Percentiles rank a stretch among this genome's conserved stretches.
Conservation (phyloP, 257 asterid genomes). For the Ballota nigra region DNA sequence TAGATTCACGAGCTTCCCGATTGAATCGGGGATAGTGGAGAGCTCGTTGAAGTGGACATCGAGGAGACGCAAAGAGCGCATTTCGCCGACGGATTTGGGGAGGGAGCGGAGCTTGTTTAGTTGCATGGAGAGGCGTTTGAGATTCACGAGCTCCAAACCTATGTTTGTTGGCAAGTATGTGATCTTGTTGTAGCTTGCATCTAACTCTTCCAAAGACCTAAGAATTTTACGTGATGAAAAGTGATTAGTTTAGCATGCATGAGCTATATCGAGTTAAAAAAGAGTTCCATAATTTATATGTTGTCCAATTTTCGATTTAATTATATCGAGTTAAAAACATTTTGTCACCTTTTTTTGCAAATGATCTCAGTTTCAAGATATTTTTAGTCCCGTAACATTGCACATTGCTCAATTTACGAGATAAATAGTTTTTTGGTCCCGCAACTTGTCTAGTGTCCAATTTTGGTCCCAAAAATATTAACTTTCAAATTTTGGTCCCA, state of each 20-base stretch:
- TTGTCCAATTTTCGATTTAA: no score
- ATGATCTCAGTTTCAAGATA: no score
- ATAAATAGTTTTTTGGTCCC: no score
- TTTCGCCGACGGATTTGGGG: slow-evolving; percentile 74
- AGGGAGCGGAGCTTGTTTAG: slow-evolving; percentile 83
- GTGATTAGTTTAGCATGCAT: not conserved
- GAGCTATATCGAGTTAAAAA: no score
- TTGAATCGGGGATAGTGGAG: slow-evolving; percentile 55
- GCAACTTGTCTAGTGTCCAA: no score
- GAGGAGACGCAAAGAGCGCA: slow-evolving; percentile 58
- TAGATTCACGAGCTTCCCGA: slow-evolving; percentile 60
- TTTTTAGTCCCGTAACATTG: no score
- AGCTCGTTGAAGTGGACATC: slow-evolving; percentile 80
- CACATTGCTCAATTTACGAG: no score
- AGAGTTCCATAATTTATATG: no score
- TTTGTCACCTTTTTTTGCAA: no score
- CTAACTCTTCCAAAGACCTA: slow-evolving; percentile 75
- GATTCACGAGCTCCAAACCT: slow-evolving; percentile 60
- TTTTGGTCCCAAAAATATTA: no score
- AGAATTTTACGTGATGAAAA: not conserved
- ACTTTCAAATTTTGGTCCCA: no score
- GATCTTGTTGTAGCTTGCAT: slow-evolving; percentile 79
- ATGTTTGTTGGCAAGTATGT: slow-evolving; percentile 81
- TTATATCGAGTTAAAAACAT: no score
- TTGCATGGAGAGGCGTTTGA: slow-evolving; percentile 47